Evolutionary conservation across 257 asterid genomes (phyloP).

Genomic region (Solanum peruvianum): DNA sequence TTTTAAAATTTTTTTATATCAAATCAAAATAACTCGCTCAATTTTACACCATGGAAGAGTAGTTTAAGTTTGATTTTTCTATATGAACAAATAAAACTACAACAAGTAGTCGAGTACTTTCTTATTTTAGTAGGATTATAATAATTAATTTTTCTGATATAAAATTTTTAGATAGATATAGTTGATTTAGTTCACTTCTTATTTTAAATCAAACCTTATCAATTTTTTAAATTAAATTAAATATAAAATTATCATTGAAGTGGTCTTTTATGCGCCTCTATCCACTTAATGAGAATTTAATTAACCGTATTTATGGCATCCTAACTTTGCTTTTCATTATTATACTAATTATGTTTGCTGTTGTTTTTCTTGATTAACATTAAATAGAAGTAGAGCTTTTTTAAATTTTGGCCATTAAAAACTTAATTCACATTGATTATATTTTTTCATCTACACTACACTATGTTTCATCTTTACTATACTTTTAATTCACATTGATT

Average conservation of each 20-base stretch:
- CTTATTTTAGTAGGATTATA: neutral
- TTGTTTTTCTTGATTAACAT: neutral
- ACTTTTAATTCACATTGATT: neutral
- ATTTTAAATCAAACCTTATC: neutral
- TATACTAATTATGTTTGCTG: neutral
- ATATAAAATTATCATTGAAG: neutral
- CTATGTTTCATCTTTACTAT: neutral
- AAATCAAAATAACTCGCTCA: neutral
- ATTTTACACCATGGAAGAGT: neutral
- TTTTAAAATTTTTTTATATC: too few species aligned
- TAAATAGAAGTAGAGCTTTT: neutral
- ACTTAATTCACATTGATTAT: neutral
- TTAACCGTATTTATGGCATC: neutral
- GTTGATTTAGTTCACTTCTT: neutral
- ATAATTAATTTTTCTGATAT: neutral
- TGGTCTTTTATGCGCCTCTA: neutral
- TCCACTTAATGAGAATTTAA: neutral
- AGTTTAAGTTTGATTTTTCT: neutral
- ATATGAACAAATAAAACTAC: too few species aligned
- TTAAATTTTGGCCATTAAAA: neutral
- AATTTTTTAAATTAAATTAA: neutral
- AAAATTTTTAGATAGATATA: neutral
- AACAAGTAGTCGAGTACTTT: too few species aligned
- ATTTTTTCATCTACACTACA: neutral
- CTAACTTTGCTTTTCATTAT: neutral